phyloP scores from a whole-genome alignment of 805 yeast genomes.

The Metschnikowia aberdeeniae region DNA sequence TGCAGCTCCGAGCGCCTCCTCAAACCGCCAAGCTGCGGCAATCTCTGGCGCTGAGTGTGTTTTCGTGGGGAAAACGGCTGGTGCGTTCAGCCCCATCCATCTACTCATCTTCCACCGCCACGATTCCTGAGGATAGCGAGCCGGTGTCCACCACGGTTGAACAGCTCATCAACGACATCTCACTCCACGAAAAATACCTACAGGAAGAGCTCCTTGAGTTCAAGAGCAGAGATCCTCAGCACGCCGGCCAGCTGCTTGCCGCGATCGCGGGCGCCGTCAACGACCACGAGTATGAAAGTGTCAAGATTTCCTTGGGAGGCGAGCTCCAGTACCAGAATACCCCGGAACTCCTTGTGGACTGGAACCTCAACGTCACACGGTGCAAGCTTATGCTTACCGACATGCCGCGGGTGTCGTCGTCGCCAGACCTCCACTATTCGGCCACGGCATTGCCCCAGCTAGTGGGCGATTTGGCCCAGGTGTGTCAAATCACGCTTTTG shows the following conservation, averaged over 20 bases:
- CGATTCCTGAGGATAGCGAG: conserved; percentile 43
- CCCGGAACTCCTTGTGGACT: conserved; percentile 44
- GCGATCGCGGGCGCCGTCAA: conserved; percentile 3
- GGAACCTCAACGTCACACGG: conserved; percentile 50
- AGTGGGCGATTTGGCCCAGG: conserved; percentile 39
- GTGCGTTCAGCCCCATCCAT: conserved; percentile 43
- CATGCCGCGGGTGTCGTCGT: conserved; percentile 35
- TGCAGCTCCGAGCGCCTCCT: conserved; percentile 22
- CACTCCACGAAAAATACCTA: conserved; percentile 32
- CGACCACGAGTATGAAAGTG: conserved; percentile 25
- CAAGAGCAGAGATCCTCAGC: conserved; percentile 3
- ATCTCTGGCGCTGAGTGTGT: conserved; percentile 37
- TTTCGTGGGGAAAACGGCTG: conserved; percentile 33
- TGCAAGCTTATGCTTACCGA: conserved; percentile 41
- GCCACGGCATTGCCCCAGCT: conserved; percentile 34
- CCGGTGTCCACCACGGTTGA: conserved; percentile 41
- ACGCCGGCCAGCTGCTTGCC: not conserved
- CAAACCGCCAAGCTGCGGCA: conserved; percentile 24
- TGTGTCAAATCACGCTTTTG: conserved; percentile 37
- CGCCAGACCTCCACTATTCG: conserved; percentile 34
- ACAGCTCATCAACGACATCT: conserved; percentile 41
- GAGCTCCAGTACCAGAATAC: conserved; percentile 33
- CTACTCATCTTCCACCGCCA: conserved; percentile 39
- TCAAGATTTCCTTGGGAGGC: conserved; percentile 39
- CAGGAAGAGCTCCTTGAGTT: conserved; percentile 15